Conservation (phyloP, 768 basidiomycete genomes). For the Kwoniella dendrophila region DNA sequence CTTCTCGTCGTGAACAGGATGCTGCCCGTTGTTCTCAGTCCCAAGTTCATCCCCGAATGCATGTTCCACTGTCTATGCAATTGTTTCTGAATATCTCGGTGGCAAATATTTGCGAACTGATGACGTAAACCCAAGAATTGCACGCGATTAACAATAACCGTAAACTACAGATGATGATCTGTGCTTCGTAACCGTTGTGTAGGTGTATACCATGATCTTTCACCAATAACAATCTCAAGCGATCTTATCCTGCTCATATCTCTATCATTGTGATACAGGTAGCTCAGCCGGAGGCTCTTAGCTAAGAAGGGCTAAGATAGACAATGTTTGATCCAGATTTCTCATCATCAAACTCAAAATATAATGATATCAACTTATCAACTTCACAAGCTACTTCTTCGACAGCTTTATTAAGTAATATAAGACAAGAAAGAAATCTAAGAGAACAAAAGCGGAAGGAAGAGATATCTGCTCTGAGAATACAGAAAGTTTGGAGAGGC, state of each 20-base stretch:
- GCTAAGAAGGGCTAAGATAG: no score
- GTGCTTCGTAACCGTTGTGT: constrained; percentile 10
- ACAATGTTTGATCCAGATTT: constrained; percentile 22
- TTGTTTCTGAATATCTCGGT: no score
- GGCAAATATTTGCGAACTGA: neutral
- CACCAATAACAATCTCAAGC: no score
- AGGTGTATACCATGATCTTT: no score
- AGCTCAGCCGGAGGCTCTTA: no score
- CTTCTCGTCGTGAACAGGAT: no score
- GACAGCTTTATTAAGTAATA: constrained; percentile 33
- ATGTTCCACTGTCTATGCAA: no score
- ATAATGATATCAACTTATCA: constrained; percentile 50
- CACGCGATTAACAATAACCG: constrained; percentile 1
- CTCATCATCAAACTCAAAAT: constrained; percentile 4
- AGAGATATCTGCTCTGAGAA: constrained; percentile 29
- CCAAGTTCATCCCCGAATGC: no score
- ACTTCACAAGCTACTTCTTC: constrained; percentile 47
- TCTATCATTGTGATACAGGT: no score
- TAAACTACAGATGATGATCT: neutral
- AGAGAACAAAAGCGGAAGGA: constrained; percentile 40
- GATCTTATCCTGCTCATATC: no score
- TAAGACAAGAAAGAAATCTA: constrained; percentile 43
- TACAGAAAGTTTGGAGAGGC: constrained; percentile 51
- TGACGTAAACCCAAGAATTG: neutral
- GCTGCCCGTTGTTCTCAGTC: no score